These are phyloP conservation scores for Blumeria graminis DNA, from an alignment of 2,329 filamentous ascomycete genomes.

Conservation along the genomic window DNA sequence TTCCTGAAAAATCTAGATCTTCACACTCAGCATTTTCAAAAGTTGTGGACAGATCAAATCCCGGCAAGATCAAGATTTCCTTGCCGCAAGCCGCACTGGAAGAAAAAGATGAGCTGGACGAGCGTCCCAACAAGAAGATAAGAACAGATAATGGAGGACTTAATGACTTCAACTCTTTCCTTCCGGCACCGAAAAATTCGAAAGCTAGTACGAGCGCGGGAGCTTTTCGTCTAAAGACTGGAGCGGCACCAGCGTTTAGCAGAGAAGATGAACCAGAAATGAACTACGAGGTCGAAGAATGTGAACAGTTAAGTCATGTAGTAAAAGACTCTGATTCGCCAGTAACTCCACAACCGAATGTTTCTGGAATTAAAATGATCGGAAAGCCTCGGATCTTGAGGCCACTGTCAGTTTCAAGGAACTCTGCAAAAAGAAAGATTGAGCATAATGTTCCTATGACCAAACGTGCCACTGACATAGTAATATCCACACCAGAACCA, in stretches of 20 bases:
- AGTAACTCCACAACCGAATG: constrained; percentile 20
- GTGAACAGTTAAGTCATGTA: constrained; percentile 8
- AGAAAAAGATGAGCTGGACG: constrained; percentile 26
- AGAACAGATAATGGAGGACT: constrained; percentile 40
- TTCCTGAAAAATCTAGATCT: constrained; percentile 7
- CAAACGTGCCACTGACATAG: too few species aligned
- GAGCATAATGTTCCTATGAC: too few species aligned
- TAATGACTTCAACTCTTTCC: constrained; percentile 61
- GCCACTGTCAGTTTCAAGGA: constrained; percentile 63
- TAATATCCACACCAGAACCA: too few species aligned
- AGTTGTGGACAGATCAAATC: constrained; percentile 57
- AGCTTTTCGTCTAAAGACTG: constrained; percentile 39
- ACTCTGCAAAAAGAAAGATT: constrained; percentile 41
- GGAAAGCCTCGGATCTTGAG: constrained; percentile 74
- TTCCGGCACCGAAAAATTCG: constrained; percentile 56
- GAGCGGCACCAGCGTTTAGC: constrained; percentile 58
- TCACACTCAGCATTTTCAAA: constrained; percentile 47
- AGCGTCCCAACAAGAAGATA: constrained; percentile 47
- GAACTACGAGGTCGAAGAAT: constrained; percentile 9
- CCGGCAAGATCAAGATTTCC: constrained; percentile 63
- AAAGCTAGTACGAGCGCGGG: too few species aligned
- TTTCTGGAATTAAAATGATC: constrained; percentile 38
- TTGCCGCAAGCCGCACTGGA: constrained; percentile 30
- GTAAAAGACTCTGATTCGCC: constrained; percentile 8
- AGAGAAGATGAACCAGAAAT: constrained; percentile 22